Percentiles rank a stretch among this genome's conserved stretches.
phyloP scores from a whole-genome alignment of 2,329 filamentous ascomycete genomes.

The Epichloe sibirici region DNA sequence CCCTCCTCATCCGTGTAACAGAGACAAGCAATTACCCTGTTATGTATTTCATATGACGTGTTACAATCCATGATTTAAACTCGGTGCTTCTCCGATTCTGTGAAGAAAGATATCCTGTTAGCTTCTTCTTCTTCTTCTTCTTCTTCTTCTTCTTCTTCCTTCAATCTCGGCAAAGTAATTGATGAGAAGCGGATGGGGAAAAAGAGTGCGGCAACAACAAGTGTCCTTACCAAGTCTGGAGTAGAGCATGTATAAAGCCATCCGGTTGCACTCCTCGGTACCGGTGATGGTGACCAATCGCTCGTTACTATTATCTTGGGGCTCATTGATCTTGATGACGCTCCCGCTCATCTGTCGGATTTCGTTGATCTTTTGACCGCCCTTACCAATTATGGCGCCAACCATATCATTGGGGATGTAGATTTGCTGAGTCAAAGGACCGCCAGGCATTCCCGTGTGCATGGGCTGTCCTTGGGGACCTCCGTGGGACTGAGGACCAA shows the following conservation, averaged over 20 bases:
- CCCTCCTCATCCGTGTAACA: not conserved
- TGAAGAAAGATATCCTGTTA: conserved; percentile 3
- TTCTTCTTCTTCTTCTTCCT: not conserved
- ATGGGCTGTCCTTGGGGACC: conserved; percentile 66
- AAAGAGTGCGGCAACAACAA: not conserved
- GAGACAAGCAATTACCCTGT: not conserved
- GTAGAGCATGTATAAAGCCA: conserved; percentile 99
- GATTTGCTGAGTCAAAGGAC: conserved; percentile 89
- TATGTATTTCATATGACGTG: not conserved
- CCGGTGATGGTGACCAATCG: conserved; percentile 94
- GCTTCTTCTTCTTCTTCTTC: not conserved
- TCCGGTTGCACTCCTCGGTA: conserved; percentile 96
- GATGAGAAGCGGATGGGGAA: not conserved
- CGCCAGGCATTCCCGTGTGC: conserved; percentile 45
- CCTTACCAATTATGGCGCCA: conserved; percentile 96
- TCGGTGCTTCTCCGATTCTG: conserved; percentile 35
- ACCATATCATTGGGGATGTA: conserved; percentile 99
- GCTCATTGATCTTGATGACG: conserved; percentile 99
- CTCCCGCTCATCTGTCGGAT: conserved; percentile 94
- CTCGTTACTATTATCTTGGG: conserved; percentile 98
- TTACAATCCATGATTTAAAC: conserved; percentile 16
- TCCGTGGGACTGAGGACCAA: conserved; percentile 41
- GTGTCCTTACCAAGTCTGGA: conserved; percentile 67
- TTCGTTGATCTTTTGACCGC: conserved; percentile 98
- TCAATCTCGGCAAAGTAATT: not conserved